Base-by-base conservation (phyloP, 306 rosid species). In the Rosa rugosa region DNA sequence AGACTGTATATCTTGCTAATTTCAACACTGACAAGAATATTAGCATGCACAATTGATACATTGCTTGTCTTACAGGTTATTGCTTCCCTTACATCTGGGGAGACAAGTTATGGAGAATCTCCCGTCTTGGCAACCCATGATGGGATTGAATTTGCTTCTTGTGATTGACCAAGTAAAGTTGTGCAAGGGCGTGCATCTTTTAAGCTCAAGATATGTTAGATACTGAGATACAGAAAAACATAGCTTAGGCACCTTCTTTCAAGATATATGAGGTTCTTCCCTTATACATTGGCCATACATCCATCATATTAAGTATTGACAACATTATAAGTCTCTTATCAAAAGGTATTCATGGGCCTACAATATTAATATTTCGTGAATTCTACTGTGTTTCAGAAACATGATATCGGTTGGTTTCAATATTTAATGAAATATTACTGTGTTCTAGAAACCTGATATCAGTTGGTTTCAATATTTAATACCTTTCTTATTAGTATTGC, bases 181-280 rank as follows among this genome's bases (percentile, higher is more conserved):
- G 75, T 94, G 86, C 80, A 87, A 77, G 99, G 97, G 62, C 97
- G 91, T 60, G 97, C 99, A 66, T 90, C 97, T 66, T 94, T 94
- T 82, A 94, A 91, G 91, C 92, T 94, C 79, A 94, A 91, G 90
- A 91, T 92, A 91, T 91, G 97, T 82, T 97, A 92, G 99, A 97
- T 94, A 69, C 79, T 76, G 31, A 84, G 83, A 66, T 72, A 38
- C 42, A 36, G 10, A 63, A 36, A 53, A 76, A 60, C 10, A 47
- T 40, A 45, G 9, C 7, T 45, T 74, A 73, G 59, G 23, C 31
- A 36, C 54, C 65, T 78, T 83, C 42, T 69, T 40, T 69, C 42
- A 57, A 67, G 22, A 56, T 57, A 36, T 53, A 57, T 63, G 36
- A 59, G 75, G 34, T 71, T 14, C 60, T 71, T 47, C 42, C 53